Evolutionary conservation across 1,284 basidiomycete genomes (phyloP), one percentile per base, ranked within the genome.

Genomic region (Ganoderma lucidum): DNA sequence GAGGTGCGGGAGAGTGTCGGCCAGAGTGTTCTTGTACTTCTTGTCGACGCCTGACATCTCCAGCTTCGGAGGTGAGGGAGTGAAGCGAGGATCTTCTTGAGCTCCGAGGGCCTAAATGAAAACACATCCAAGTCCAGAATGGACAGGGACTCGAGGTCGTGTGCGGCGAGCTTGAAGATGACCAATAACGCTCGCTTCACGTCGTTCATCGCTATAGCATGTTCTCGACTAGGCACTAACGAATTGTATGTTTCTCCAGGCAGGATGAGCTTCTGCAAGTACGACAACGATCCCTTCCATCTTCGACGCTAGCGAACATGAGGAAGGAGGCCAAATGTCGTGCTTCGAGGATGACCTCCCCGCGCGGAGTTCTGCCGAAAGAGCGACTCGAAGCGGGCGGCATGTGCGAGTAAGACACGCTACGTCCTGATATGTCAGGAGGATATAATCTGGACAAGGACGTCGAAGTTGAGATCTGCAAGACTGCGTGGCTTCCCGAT

Each of bases 401-500:
- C 53, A 56, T 32, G 53, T 56, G 15, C 53, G 53, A 6, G 53
- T 32, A 8, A 56, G 53, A 19, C 2, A 35, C 0, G 53, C 30
- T 0, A 56, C 53, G 15, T 56, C 53, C 15, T 12, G 5, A 19
- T 30, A 28, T 2, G 53, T 56, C 15, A 56, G 17, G 9, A 35
- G 53, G 30, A 56, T 2, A 56, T 17, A 19, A 56, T 56, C 32
- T 56, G 53, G 0, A 56, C 30, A 2, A 56, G 30, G 53, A 56
- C 35, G 30, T 56, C 53, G 30, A 56, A 56, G 23, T 56, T 56
- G 53, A 56, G 53, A 23, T 56, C 53, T 1, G 53, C 30, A 56
- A 56, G 53, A 35, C 53, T 19, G 32, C 53, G 53, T 6, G 28
- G 17, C 28, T 14, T 35, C 35, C 53, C 15, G 6, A 19, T 2